These are phyloP conservation scores for Gloeostereum incarnatum DNA, from an alignment of 768 basidiomycete species.

Conservation along the genomic window DNA sequence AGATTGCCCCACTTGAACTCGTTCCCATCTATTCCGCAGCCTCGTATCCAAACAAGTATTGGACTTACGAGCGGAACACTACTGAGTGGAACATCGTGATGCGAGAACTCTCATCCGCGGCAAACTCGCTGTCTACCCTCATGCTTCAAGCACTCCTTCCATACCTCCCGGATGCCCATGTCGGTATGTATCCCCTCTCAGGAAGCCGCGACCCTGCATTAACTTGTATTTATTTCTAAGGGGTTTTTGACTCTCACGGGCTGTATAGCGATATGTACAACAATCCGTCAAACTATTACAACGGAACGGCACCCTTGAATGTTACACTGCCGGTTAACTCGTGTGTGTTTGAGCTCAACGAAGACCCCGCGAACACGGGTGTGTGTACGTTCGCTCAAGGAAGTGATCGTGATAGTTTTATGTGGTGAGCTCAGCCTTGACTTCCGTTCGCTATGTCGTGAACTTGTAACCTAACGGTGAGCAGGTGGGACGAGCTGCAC, in stretches of 20 bases:
- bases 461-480: too few species aligned
- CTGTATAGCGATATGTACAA: slow-evolving; percentile 52
- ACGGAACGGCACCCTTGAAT: slow-evolving; percentile 55
- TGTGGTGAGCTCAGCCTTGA: too few species aligned
- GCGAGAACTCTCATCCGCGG: slow-evolving; percentile 39
- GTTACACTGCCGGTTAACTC: slow-evolving; percentile 41
- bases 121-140: slow-evolving; percentile 41
- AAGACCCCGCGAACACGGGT: slow-evolving; percentile 13
- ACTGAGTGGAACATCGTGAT: slow-evolving; percentile 49
- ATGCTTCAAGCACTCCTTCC: slow-evolving; percentile 41
- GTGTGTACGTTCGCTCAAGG: slow-evolving; percentile 23
- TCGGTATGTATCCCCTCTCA: slow-evolving; percentile 30
- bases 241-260: slow-evolving; percentile 50
- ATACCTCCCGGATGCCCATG: slow-evolving; percentile 40
- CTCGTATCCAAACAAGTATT: slow-evolving; percentile 25
- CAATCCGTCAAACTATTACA: slow-evolving; percentile 43
- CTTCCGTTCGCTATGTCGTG: too few species aligned
- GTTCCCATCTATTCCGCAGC: slow-evolving; percentile 22
- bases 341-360: slow-evolving; percentile 32
- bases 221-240: slow-evolving; percentile 17
- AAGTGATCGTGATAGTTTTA: slow-evolving; percentile 32
- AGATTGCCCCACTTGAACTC: slow-evolving; percentile 34
- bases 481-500: slow-evolving; percentile 7
- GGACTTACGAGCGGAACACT: slow-evolving; percentile 22
- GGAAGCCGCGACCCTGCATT: neutral